Evolutionary conservation across 805 yeast genomes (phyloP), one percentile per base, ranked within the genome.

Genomic region (Debaryomyces hansenii): DNA sequence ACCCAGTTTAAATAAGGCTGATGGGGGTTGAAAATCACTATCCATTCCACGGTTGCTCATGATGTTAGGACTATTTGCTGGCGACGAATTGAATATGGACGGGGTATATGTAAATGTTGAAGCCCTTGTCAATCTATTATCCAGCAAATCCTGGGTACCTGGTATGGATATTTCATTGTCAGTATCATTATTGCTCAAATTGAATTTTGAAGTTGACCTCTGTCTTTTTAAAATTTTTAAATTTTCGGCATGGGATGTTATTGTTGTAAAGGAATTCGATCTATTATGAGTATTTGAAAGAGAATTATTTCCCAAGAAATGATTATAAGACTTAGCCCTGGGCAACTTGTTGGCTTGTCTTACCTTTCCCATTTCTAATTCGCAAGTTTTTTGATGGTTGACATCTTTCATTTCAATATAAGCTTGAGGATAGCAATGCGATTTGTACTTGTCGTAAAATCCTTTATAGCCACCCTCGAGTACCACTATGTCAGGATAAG

Each of bases 391-490:
- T 49, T 58, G 60, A 50, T 62, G 62, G 43, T 65, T 66, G 33
- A 52, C 53, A 53, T 72, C 73, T 41, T 85, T 83, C 99, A 92
- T 92, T 56, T 84, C 92, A 42, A 91, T 82, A 58, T 94, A 94
- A 45, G 80, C 82, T 54, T 81, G 87, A 2, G 96, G 96, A 50
- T 62, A 72, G 61, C 97, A 90, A 37, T 83, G 70, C 18, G 63
- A 64, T 40, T 80, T 74, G 60, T 74, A 82, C 27, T 65, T 63
- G 40, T 83, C 83, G 64, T 75, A 91, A 59, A 91, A 94, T 33
- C 74, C 73, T 61, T 85, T 84, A 72, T 94, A 94, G 10, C 99
- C 99, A 24, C 98, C 98, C 52, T 90, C 87, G 38, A 94, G 73
- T 29, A 94, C 82, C 32, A 89, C 83, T 37, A 94, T 82, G 67